Percentiles rank a stretch among this genome's conserved stretches.
Conservation (phyloP, 169 alveolate genomes). For the Theileria orientalis region DNA sequence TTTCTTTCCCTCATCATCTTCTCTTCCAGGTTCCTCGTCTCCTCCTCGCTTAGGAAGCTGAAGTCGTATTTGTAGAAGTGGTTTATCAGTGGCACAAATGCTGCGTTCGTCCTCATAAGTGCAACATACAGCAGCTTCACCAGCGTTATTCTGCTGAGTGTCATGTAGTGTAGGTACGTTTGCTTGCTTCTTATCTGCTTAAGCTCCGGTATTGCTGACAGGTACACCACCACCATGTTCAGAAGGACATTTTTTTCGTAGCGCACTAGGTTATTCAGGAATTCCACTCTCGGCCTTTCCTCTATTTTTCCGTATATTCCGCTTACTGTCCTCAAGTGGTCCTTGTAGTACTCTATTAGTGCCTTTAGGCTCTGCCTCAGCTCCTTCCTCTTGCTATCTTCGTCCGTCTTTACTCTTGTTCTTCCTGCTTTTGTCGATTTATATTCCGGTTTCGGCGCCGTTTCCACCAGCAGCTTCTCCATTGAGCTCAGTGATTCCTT, state of each 20-base stretch:
- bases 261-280: constrained; percentile 32
- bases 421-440: constrained; percentile 1
- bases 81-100: neutral
- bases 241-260: constrained; percentile 49
- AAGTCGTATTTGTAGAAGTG: neutral
- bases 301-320: constrained; percentile 36
- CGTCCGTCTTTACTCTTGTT: constrained; percentile 5
- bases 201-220: constrained; percentile 56
- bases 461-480: neutral
- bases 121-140: constrained; percentile 52
- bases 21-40: too few species aligned
- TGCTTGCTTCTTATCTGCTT: constrained; percentile 40
- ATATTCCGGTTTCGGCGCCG: neutral
- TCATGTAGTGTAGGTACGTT: constrained; percentile 43
- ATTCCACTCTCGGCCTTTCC: neutral
- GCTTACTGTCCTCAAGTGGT: constrained; percentile 10
- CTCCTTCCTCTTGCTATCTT: constrained; percentile 8
- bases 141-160: constrained; percentile 30
- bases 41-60: neutral
- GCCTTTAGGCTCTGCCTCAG: constrained; percentile 10
- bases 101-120: constrained; percentile 49
- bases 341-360: constrained; percentile 34
- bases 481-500: constrained; percentile 13
- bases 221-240: constrained; percentile 16
- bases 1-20: neutral